These are phyloP conservation scores for Glomus cerebriforme DNA, from an alignment of 192 early-diverging fungal genomes.

Conservation along the genomic window DNA sequence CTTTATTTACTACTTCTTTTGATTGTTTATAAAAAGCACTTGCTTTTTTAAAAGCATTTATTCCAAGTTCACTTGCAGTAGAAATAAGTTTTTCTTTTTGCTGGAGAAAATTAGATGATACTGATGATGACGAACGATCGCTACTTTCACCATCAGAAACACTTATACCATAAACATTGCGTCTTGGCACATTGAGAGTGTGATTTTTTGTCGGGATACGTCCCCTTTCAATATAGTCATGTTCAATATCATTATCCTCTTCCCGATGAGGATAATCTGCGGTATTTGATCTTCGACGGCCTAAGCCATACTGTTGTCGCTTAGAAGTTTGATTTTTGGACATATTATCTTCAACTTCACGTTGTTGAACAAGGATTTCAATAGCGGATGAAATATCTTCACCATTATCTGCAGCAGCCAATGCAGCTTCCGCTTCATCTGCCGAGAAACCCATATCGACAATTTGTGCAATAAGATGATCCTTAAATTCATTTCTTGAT, in stretches of 20 bases:
- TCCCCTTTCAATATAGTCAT: not conserved
- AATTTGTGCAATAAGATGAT: constrained; percentile 64
- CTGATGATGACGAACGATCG: constrained; percentile 3
- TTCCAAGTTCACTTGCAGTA: constrained; percentile 60
- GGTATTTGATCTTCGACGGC: constrained; percentile 9
- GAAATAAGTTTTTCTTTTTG: constrained; percentile 56
- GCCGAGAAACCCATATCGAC: constrained; percentile 80
- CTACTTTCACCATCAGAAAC: constrained; percentile 27
- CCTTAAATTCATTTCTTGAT: not conserved
- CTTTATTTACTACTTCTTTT: constrained; percentile 59
- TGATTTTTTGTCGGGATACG: not conserved
- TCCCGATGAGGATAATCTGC: constrained; percentile 20
- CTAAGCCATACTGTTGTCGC: not conserved
- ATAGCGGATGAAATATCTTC: constrained; percentile 58
- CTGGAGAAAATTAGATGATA: constrained; percentile 39
- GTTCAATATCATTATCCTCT: constrained; percentile 28
- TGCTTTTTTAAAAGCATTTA: constrained; percentile 67
- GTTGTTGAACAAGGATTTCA: constrained; percentile 50
- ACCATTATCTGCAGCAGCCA: constrained; percentile 68
- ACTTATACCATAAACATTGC: constrained; percentile 8
- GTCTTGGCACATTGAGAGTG: constrained; percentile 1
- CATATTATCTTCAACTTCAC: constrained; percentile 37
- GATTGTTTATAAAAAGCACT: constrained; percentile 66
- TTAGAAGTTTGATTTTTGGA: not conserved
- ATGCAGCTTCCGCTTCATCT: constrained; percentile 63